Base-by-base conservation (phyloP, 768 basidiomycete species). In the Russula griseocarnosa region DNA sequence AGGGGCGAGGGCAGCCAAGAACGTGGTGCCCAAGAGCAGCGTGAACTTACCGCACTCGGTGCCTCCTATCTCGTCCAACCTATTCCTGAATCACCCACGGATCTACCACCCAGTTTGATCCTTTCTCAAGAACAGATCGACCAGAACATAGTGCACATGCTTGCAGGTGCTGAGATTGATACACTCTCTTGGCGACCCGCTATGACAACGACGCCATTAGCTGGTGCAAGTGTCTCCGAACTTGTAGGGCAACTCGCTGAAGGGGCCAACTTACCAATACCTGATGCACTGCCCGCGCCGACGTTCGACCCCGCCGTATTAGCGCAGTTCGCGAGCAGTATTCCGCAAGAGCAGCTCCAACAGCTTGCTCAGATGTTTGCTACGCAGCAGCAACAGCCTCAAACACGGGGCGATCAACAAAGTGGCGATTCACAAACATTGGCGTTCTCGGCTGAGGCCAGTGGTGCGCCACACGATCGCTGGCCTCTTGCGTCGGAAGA, bases 81-180 rank as follows among this genome's bases (percentile, higher is more conserved):
- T 66, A 87, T 92, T 69, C 92, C 92, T 50, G 89, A 92, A 55
- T 82, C 86, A 63, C 88, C 92, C 22, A 82, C 82, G 44, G 92
- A 92, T 74, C 85, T 87, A 30, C 72, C 82, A 22, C 73, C 75
- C 65, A 77, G 80, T 67, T 79, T 87, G 64, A 71, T 81, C 53
- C 61, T 54, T 47, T 52, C 64, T 3, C 89, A 89, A 68, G 90
- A 88, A 67, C 86, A 90, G 69, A 79, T 84, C 61, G 88, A 90
- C 74, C 78, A 73, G 69, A 79, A 82, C 58, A 80, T 83, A 68
- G 80, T 79, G 71, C 72, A 76, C 54, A 92, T 93, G 89, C 82
- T 84, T 32, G 78, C 83, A 38, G 89, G 90, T 26, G 77, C 82
- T 24, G 87, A 89, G 58, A 80, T 84, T 62, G 86, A 90, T 66